Base-by-base conservation (phyloP, 495 filamentous ascomycete genomes). In the Podospora didyma region DNA sequence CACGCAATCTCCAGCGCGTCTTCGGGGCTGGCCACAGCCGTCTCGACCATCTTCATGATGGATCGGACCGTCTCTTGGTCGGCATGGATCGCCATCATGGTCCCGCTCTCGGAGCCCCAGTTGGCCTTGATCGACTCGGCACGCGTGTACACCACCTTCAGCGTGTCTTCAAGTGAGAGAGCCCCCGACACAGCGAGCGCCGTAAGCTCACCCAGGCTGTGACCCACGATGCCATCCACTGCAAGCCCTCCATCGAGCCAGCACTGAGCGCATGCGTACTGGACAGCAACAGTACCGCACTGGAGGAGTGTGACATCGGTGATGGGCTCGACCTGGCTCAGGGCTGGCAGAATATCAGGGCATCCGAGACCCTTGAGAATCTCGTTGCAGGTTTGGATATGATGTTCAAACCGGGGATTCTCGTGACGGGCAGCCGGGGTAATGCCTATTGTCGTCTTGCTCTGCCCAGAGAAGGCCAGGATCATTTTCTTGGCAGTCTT, bases 401-500 rank as follows among this genome's bases (percentile, higher is more conserved):
- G 61, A 50, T 52, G 12, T 72, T 66, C 0, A 83, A 52, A 0
- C 75, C 4, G 0, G 51, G 47, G 2, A 62, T 41, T 37, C 1
- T 78, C 60, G 35, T 71, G 80, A 0, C 79, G 6, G 2, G 51
- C 7, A 14, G n/a, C n/a, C 54, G 56, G 46, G 70, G 58, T 1
- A 82, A 49, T n/a, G 0, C 74, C 73, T 3, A 79, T 58, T 19
- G 44, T 73, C 1, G 47, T 68, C 0, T 69, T 72, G 0, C 65
- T 61, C 53, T 82, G 80, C 9, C 79, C 80, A 6, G 79, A 76
- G 41, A 84, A 82, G 41, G 70, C 74, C 0, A 82, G 59, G 11
- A 82, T 58, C 0, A 81, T 67, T 0, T 76, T 49, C 26, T 23
- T 6, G 9, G 21, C 31, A 10, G 28, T 42, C 19, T 41, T 20